Conservation (phyloP, 208 protist genomes). For the Wallacemonas sp. region DNA sequence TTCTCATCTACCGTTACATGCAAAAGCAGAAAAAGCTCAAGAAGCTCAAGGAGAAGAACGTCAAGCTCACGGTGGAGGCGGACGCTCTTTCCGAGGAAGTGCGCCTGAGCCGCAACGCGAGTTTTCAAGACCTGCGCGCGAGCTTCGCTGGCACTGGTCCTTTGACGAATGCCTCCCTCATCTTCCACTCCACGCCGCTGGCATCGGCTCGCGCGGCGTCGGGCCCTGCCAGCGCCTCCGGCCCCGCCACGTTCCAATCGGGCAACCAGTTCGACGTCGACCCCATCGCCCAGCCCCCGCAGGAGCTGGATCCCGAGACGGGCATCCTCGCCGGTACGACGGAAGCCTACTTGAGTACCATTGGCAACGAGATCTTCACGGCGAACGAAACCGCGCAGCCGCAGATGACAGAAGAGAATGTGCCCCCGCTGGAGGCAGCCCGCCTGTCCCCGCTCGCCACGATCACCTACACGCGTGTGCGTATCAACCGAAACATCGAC, state of each 20-base stretch:
- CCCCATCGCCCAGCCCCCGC: background rate
- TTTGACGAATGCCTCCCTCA: conserved; percentile 3
- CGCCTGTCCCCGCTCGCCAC: conserved; percentile 51
- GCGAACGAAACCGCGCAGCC: conserved; percentile 30
- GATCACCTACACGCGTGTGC: conserved; percentile 59
- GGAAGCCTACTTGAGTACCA: conserved; percentile 49
- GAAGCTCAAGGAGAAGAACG: conserved; percentile 28
- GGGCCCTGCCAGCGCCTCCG: background rate
- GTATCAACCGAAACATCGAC: conserved; percentile 64
- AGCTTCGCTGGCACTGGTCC: conserved; percentile 23
- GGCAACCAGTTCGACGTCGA: conserved; percentile 3
- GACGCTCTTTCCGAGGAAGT: conserved; percentile 42
- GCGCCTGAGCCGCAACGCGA: conserved; percentile 32
- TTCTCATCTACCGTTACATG: conserved; percentile 31
- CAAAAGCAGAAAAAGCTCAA: conserved; percentile 29
- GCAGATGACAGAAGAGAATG: conserved; percentile 42
- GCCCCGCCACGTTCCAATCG: background rate
- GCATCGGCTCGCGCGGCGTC: background rate
- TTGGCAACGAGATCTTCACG: conserved; percentile 33
- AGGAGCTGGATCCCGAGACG: conserved; percentile 1
- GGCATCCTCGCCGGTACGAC: conserved; percentile 32
- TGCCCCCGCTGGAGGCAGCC: conserved; percentile 45
- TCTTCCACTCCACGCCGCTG: conserved; percentile 1
- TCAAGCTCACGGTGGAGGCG: conserved; percentile 37
- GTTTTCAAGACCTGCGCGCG: conserved; percentile 33